Conservation (phyloP, 177 flowering plant species). For the Vitis hybrid region DNA sequence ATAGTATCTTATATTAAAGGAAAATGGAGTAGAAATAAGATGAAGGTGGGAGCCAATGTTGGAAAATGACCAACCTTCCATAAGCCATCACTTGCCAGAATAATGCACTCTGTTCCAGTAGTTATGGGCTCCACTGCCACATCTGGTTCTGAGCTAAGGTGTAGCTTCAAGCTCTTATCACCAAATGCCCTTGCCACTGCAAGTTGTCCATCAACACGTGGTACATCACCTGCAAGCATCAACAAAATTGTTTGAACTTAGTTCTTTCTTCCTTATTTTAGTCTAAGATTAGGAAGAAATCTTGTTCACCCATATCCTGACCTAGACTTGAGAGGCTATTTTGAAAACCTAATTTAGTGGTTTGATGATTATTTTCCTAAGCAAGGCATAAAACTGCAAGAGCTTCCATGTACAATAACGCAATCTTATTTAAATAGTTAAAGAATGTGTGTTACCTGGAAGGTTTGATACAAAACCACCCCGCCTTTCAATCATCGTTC, state of each 20-base stretch:
- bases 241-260: neutral
- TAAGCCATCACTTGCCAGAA: constrained; percentile 80
- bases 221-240: constrained; percentile 62
- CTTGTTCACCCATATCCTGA: no score
- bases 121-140: constrained; percentile 47
- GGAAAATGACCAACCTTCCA: constrained; percentile 60
- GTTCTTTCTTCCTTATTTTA: neutral
- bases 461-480: constrained; percentile 79
- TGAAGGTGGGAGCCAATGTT: neutral
- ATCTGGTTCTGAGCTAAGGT: constrained; percentile 84
- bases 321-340: no score
- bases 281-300: no score
- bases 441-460: constrained; percentile 47
- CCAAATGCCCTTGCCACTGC: constrained; percentile 96
- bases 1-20: no score
- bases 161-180: constrained; percentile 75
- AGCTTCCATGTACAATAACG: neutral
- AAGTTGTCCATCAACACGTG: constrained; percentile 91
- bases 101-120: constrained; percentile 53
- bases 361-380: neutral
- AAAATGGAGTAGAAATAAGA: no score
- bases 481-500: constrained; percentile 49
- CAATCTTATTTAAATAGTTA: neutral
- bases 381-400: neutral
- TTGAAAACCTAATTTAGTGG: no score